phyloP scores from a whole-genome alignment of 2,329 filamentous ascomycete species.

The Penicillium sclerotigenum region DNA sequence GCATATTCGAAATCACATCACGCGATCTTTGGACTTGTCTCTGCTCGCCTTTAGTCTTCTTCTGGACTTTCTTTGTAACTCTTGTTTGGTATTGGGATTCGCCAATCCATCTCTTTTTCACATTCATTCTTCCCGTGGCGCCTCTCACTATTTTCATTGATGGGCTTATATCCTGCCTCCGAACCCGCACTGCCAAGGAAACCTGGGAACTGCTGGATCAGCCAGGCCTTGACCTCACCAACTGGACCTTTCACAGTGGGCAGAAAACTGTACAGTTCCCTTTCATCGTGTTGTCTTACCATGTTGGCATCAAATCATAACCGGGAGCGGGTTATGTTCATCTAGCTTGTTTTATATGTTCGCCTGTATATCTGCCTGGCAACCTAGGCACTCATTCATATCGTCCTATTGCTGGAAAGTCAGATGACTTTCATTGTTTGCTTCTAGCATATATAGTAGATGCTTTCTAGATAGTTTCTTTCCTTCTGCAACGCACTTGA shows the following conservation, averaged over 20 bases:
- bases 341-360: not conserved
- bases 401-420: too few relatives aligned
- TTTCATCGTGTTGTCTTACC: conserved; percentile 21
- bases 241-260: conserved; percentile 23
- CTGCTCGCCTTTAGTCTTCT: conserved; percentile 30
- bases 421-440: too few relatives aligned
- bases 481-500: too few relatives aligned
- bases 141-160: conserved; percentile 68
- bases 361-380: not conserved
- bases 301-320: conserved; percentile 13
- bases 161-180: conserved; percentile 63
- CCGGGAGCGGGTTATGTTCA: not conserved
- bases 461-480: too few relatives aligned
- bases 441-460: too few relatives aligned
- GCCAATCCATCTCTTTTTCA: conserved; percentile 59
- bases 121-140: conserved; percentile 63
- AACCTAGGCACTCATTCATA: not conserved
- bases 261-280: conserved; percentile 18
- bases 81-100: conserved; percentile 44
- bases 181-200: conserved; percentile 66
- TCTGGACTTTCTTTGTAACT: conserved; percentile 29
- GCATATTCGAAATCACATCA: conserved; percentile 18
- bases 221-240: conserved; percentile 7
- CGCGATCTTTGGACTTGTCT: conserved; percentile 15
- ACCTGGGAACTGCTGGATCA: conserved; percentile 56